A percentile compares a stretch with the other conserved stretches of the same genome.
Conservation (phyloP, 345 rosid genomes). For the Salix viminalis region DNA sequence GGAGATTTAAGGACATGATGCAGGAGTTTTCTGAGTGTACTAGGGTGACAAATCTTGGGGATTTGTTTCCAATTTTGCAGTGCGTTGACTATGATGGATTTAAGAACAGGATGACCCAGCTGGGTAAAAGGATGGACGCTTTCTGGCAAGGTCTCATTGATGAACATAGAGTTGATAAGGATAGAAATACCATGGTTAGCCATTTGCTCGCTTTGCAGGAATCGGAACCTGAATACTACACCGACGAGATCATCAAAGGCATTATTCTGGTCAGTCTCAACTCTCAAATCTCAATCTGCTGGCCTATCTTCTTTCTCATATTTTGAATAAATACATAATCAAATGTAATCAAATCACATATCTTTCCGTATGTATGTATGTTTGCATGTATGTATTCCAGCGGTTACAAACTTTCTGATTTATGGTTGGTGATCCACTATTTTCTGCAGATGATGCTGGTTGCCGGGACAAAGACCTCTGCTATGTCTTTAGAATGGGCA, state of each 20-base stretch:
- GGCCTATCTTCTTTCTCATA: not conserved
- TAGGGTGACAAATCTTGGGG: conserved; percentile 33
- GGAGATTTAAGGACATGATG: conserved; percentile 33
- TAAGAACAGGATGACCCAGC: conserved; percentile 17
- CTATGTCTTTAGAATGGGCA: conserved; percentile 16
- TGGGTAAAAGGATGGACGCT: conserved; percentile 30
- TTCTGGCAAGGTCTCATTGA: conserved; percentile 49
- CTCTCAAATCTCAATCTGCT: not conserved
- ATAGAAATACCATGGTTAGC: conserved; percentile 31
- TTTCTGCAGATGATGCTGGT: conserved; percentile 9
- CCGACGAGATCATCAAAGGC: conserved; percentile 48
- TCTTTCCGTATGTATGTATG: too few relatives aligned
- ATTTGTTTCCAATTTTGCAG: conserved; percentile 41
- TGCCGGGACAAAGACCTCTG: conserved; percentile 14
- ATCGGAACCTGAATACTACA: conserved; percentile 38
- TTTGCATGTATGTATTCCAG: not conserved
- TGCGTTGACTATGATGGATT: conserved; percentile 26
- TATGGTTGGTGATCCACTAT: not conserved
- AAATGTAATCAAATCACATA: too few relatives aligned
- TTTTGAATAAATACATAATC: not conserved
- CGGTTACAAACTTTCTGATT: not conserved
- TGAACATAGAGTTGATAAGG: conserved; percentile 26
- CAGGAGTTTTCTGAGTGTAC: conserved; percentile 22
- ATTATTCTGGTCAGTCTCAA: conserved; percentile 11
- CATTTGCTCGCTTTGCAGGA: conserved; percentile 43